phyloP scores from a whole-genome alignment of 306 rosid genomes.

The Corylus americana region DNA sequence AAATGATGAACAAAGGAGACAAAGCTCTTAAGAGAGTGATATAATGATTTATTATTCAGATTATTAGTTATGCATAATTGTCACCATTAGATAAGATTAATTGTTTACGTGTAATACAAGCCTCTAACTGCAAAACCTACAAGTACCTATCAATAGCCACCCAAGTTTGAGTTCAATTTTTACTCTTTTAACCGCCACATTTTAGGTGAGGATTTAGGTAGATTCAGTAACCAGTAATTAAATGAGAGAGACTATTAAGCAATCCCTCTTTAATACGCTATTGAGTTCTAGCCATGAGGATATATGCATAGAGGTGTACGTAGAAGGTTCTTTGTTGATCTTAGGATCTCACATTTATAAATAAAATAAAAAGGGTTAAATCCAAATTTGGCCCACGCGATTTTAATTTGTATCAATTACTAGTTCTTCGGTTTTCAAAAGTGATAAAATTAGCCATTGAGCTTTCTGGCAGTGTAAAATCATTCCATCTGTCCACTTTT shows the following conservation, averaged over 20 bases:
- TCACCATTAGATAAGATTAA: conserved; percentile 41
- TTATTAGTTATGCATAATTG: conserved; percentile 33
- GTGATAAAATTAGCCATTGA: too few species aligned
- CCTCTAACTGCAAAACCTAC: conserved; percentile 20
- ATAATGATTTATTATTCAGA: conserved; percentile 24
- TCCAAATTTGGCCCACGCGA: too few species aligned
- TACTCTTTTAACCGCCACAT: conserved; percentile 20
- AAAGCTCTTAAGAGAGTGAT: background rate
- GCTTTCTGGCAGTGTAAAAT: too few species aligned
- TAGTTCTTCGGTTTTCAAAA: too few species aligned
- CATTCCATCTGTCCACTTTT: too few species aligned
- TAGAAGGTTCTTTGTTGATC: too few species aligned
- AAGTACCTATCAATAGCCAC: background rate
- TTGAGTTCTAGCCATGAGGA: too few species aligned
- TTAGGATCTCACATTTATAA: too few species aligned
- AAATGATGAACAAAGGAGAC: conserved; percentile 15
- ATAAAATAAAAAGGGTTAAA: too few species aligned
- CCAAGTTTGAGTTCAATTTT: conserved; percentile 21
- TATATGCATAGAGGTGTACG: too few species aligned
- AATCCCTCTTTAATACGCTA: background rate
- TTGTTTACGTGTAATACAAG: conserved; percentile 52
- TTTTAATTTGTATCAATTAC: too few species aligned
- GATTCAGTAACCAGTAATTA: conserved; percentile 8
- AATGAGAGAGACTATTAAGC: background rate
- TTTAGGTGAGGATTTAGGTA: conserved; percentile 35